These are phyloP conservation scores for Lobulomyces angularis DNA, from an alignment of 192 early-diverging fungal genomes.

Conservation along the genomic window DNA sequence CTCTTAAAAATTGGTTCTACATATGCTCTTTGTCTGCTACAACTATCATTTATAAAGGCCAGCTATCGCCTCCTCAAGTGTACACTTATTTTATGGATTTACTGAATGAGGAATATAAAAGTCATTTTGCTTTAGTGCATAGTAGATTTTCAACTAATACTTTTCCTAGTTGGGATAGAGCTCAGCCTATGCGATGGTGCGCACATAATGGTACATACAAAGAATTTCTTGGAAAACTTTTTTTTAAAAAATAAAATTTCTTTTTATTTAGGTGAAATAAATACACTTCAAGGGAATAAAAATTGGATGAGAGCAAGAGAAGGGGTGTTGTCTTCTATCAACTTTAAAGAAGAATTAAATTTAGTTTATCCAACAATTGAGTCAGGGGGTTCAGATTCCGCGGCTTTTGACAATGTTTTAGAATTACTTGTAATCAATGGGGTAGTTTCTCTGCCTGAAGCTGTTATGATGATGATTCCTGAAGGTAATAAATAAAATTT, in stretches of 20 bases:
- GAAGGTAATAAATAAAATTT: too few relatives aligned
- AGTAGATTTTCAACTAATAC: constrained; percentile 99
- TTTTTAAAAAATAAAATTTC: too few relatives aligned
- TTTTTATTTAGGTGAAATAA: constrained; percentile 86
- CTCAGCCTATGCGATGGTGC: constrained; percentile 95
- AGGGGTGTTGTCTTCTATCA: constrained; percentile 77
- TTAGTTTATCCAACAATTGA: constrained; percentile 87
- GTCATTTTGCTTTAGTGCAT: constrained; percentile 95
- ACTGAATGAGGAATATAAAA: constrained; percentile 62
- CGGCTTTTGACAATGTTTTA: constrained; percentile 92
- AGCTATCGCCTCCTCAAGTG: constrained; percentile 86
- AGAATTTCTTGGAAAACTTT: too few relatives aligned
- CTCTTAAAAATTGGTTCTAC: constrained; percentile 86
- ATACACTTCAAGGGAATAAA: constrained; percentile 96
- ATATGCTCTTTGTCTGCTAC: constrained; percentile 88
- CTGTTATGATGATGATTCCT: constrained; percentile 98
- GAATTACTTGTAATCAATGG: constrained; percentile 89
- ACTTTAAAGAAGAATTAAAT: constrained; percentile 66
- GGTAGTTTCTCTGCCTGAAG: constrained; percentile 80
- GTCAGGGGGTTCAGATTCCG: constrained; percentile 90
- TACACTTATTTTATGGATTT: constrained; percentile 88
- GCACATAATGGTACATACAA: constrained; percentile 85
- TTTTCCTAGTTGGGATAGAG: constrained; percentile 97
- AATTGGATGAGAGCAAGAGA: constrained; percentile 99
- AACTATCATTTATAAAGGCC: constrained; percentile 96